Evolutionary conservation across 208 protist species (phyloP).

Genomic region (Wallacemonas sp.): DNA sequence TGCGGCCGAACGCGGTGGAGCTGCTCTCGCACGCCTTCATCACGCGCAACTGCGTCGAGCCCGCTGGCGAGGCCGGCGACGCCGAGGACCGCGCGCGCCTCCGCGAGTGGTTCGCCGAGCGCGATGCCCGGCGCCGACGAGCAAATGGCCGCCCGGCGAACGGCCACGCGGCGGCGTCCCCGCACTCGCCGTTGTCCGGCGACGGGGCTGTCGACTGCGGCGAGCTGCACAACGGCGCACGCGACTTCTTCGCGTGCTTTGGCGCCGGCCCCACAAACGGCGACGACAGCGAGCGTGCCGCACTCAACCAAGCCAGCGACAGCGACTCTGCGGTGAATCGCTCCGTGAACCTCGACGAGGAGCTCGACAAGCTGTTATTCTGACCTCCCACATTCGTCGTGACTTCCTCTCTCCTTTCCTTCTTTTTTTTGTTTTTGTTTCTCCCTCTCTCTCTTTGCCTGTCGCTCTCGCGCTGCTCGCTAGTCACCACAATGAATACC

Average conservation of each 20-base stretch:
- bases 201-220: background rate
- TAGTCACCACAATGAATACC: too few species aligned
- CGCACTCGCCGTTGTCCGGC: background rate
- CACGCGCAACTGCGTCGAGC: constrained; percentile 18
- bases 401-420: too few species aligned
- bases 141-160: constrained; percentile 3
- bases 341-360: constrained; percentile 34
- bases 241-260: background rate
- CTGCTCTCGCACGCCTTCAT: constrained; percentile 83
- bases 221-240: background rate
- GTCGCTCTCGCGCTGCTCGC: too few species aligned
- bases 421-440: too few species aligned
- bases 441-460: too few species aligned
- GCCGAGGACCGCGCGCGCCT: constrained; percentile 28
- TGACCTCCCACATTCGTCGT: constrained; percentile 1
- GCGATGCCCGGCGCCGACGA: background rate
- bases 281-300: background rate
- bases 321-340: constrained; percentile 15
- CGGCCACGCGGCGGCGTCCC: background rate
- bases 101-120: constrained; percentile 30
- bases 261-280: background rate
- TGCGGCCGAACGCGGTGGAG: constrained; percentile 64
- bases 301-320: constrained; percentile 1
- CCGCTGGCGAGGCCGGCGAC: background rate
- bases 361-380: constrained; percentile 56